Evolutionary conservation across 2,329 filamentous ascomycete genomes (phyloP).

Genomic region (Magnaporthiopsis rhizophila): DNA sequence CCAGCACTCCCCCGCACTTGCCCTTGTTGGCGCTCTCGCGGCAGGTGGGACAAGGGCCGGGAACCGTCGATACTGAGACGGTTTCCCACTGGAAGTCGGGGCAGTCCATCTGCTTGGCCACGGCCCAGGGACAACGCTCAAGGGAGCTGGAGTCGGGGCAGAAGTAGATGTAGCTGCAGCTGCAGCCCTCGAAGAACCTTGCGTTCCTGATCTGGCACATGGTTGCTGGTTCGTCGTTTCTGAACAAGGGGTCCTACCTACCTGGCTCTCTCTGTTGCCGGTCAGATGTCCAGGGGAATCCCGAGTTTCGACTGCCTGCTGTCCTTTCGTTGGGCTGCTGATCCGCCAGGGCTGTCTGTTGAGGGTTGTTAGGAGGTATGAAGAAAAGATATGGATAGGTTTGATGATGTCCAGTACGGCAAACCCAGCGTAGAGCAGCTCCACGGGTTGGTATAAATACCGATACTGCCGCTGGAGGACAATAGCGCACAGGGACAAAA

Average conservation of each 20-base stretch:
- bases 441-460: neutral
- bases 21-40: neutral
- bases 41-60: neutral
- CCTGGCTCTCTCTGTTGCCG: neutral
- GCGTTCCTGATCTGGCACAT: conserved; percentile 5
- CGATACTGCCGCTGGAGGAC: neutral
- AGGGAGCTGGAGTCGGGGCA: neutral
- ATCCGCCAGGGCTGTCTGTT: no score
- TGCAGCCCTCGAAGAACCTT: conserved; percentile 4
- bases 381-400: neutral
- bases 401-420: neutral
- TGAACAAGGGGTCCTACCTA: neutral
- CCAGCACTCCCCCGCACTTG: neutral
- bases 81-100: conserved; percentile 3
- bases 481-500: neutral
- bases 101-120: conserved; percentile 8
- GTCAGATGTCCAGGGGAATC: neutral
- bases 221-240: neutral
- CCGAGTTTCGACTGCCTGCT: neutral
- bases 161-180: neutral
- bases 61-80: neutral
- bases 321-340: no score
- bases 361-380: no score
- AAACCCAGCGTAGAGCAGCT: neutral
- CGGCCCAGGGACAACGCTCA: conserved; percentile 7